Base-by-base conservation (phyloP, 1,139 yeast genomes). In the Sugiyamaella sp. region DNA sequence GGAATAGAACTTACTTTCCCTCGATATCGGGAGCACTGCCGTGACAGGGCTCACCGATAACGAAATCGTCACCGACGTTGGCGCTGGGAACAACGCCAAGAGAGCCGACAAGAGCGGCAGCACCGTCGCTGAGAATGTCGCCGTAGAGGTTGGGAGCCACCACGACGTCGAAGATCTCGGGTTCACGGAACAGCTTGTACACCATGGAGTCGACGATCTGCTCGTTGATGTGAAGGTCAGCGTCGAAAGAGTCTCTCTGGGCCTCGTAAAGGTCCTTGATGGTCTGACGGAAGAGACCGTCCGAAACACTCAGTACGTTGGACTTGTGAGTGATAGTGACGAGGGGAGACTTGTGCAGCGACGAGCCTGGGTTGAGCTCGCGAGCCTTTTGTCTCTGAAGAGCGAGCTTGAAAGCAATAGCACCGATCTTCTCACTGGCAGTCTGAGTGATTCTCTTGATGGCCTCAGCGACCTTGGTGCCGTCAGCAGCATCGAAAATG, bases 141-240 rank as follows among this genome's bases (percentile, higher is more conserved):
- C 99, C 99, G 73, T 93, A 93, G 71, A 93, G 80, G 80, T 95
- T 93, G 67, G 99, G 99, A 58, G 98, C 99, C 53, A 93, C 99
- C 40, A 93, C 95, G 56, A 95, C 99, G 69, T 93, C 99, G 67
- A 93, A 93, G 70, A 87, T 85, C 69, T 90, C 91, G 51, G 99
- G 99, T 74, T 93, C 97, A 74, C 97, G 85, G 84, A 93, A 93
- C 91, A 93, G 83, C 72, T 96, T 83, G 82, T 93, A 93, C 56
- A 93, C 99, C 99, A 95, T 93, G 22, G 98, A 90, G 77, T 93
- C 99, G 49, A 93, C 98, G 70, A 93, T 91, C 78, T 93, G 99
- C 76, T 93, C 99, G 70, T 88, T 88, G 74, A 89, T 80, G 53
- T 64, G 67, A 50, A 64, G 56, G 51, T 62, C 61, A 22, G 58